Conservation (phyloP, 768 basidiomycete genomes). For the Boletus pseudopeckii region DNA sequence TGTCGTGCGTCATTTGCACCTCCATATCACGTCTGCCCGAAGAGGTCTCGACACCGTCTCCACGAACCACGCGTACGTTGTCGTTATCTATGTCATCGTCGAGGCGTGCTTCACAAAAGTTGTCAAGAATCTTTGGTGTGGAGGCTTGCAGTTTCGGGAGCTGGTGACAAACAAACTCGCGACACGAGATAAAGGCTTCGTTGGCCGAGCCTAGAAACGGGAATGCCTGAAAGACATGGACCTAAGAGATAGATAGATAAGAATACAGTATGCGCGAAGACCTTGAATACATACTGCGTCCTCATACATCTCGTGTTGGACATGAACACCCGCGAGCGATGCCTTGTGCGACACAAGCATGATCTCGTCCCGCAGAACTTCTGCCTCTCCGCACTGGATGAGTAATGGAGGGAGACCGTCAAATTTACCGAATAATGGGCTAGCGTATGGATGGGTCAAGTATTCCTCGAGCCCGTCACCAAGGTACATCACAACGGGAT, state of each 20-base stretch:
- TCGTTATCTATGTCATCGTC: constrained; percentile 71
- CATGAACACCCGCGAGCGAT: constrained; percentile 76
- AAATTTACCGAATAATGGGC: constrained; percentile 90
- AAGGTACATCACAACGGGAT: constrained; percentile 92
- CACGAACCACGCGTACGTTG: constrained; percentile 62
- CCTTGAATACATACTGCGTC: constrained; percentile 64
- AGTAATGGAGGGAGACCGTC: constrained; percentile 83
- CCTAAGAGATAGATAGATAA: constrained; percentile 36
- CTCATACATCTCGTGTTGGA: constrained; percentile 85
- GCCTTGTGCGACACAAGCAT: constrained; percentile 93
- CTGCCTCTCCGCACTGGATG: constrained; percentile 90
- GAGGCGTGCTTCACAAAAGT: constrained; percentile 54
- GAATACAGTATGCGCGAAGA: neutral
- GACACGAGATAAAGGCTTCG: constrained; percentile 69
- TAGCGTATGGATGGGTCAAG: constrained; percentile 94
- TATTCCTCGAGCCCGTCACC: constrained; percentile 77
- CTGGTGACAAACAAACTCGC: constrained; percentile 59
- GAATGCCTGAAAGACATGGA: constrained; percentile 90
- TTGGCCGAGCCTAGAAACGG: constrained; percentile 68
- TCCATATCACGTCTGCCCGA: constrained; percentile 40
- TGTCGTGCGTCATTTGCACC: constrained; percentile 31
- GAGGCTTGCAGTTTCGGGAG: constrained; percentile 53
- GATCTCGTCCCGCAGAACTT: constrained; percentile 93
- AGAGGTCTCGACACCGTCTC: constrained; percentile 63
- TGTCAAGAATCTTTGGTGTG: constrained; percentile 51